Evolutionary conservation across 805 yeast species (phyloP), one percentile per base, ranked within the genome.

Genomic region (Pichia cabralensis): DNA sequence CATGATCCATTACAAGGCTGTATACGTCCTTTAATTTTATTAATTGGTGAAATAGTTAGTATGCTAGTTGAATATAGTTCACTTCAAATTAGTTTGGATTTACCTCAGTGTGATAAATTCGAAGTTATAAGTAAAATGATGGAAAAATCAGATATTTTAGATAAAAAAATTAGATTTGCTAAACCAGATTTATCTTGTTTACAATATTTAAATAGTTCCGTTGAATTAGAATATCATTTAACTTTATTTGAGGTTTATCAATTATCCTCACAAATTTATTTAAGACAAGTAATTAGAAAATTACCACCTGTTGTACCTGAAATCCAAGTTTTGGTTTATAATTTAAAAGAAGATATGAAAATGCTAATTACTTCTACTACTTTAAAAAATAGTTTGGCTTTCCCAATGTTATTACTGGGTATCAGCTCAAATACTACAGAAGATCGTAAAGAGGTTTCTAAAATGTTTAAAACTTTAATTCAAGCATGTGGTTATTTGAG

Each of bases 1-100:
- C 47, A 45, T 33, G 68, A 64, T 39, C 66, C 69, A 4, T 49
- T 57, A 20, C 69, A 64, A 39, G 69, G 69, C 2, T 61, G 65
- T 42, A 44, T 60, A 8, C 55, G 62, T 25, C 64, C 67, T 5
- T 40, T 64, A 2, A 53, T 51, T 32, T 40, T 58, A 18, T 29
- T 58, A 2, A 46, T 64, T 21, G 67, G 67, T 6, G 67, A 61
- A 34, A 55, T 61, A 3, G 55, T 62, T 39, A 59, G 58, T 31
- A 37, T 50, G 25, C 22, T 49, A 2, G 53, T 49, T 11, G 51
- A 49, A 30, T 45, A 34, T 22, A 42, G 39, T 24, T 37, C 51
- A 5, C 20, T 48, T 10, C 44, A 40, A 20, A 30, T 44, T 12
- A 46, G 45, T 24, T 30, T 43, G 14, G 49, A 43, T 15, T 21